phyloP scores from a whole-genome alignment of 1,284 basidiomycete species.

The Apiotrichum siamense region DNA sequence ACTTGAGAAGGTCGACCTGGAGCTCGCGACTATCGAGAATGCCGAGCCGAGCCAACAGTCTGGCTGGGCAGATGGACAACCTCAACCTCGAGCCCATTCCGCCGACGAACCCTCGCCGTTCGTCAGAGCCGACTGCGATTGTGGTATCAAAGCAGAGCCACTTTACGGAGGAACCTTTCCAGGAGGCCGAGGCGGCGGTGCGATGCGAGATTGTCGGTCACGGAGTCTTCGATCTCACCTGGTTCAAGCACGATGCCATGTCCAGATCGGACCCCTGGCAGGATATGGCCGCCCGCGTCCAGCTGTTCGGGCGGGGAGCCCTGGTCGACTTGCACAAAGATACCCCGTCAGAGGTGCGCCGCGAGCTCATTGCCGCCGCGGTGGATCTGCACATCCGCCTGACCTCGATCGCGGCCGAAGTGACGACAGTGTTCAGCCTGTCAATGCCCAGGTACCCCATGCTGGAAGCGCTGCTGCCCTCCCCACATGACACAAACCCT shows the following conservation, averaged over 20 bases:
- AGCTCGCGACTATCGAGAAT: not conserved
- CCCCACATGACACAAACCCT: not conserved
- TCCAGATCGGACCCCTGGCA: not conserved
- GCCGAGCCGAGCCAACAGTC: not conserved
- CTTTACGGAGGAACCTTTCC: not conserved
- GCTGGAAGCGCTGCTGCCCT: not conserved
- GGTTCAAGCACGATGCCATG: not conserved
- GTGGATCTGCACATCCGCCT: not conserved
- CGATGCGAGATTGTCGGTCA: not conserved
- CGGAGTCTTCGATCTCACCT: not conserved
- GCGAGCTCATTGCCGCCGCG: not conserved
- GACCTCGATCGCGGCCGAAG: not conserved
- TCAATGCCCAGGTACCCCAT: not conserved
- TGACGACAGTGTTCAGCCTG: not conserved
- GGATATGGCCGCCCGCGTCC: not conserved
- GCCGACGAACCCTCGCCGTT: not conserved
- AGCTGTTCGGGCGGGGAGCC: not conserved
- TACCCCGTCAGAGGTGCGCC: not conserved
- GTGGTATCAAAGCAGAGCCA: too few relatives aligned
- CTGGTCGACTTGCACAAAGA: not conserved
- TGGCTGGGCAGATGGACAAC: not conserved
- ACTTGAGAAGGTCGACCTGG: not conserved
- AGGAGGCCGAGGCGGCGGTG: not conserved
- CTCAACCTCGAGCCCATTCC: not conserved
- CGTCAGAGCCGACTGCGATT: not conserved